Evolutionary conservation across 2,329 filamentous ascomycete species (phyloP).

Genomic region (Pleurostoma richardsiae): DNA sequence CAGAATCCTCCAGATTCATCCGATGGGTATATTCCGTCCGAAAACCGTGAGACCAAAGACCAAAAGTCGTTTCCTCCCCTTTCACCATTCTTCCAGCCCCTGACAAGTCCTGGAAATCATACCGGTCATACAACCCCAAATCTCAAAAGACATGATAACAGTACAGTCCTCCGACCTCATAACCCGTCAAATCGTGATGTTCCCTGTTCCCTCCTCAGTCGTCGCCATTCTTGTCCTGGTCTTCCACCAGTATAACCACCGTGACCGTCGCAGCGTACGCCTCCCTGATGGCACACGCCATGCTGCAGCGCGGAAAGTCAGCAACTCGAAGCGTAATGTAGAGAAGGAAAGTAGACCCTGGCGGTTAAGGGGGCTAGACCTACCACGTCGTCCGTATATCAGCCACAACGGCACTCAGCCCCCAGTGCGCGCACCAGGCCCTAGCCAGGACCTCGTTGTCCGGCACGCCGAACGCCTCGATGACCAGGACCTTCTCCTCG

Average conservation of each 20-base stretch:
- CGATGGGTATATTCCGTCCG: no score
- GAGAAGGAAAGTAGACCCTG: no score
- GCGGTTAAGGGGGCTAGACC: constrained; percentile 19
- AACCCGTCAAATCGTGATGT: no score
- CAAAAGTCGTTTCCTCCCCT: no score
- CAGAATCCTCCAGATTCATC: no score
- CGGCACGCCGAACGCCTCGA: constrained; percentile 67
- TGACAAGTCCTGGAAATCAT: no score
- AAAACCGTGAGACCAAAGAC: no score
- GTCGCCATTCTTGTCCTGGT: constrained; percentile 38
- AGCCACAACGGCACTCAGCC: constrained; percentile 64
- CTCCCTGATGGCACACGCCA: constrained; percentile 70
- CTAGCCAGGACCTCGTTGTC: constrained; percentile 74
- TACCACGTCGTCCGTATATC: constrained; percentile 65
- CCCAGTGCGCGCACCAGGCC: constrained; percentile 75
- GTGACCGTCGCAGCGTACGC: constrained; percentile 70
- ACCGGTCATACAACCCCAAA: no score
- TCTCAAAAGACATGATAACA: no score
- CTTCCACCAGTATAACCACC: constrained; percentile 65
- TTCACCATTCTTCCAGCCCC: no score
- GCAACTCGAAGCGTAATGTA: background rate
- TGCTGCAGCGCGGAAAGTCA: constrained; percentile 32
- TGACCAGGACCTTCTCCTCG: constrained; percentile 62
- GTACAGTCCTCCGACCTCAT: no score
- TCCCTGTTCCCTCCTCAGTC: constrained; percentile 4